These are phyloP conservation scores for Diaporthe amygdali DNA, from an alignment of 2,329 filamentous ascomycete species.

Conservation along the genomic window DNA sequence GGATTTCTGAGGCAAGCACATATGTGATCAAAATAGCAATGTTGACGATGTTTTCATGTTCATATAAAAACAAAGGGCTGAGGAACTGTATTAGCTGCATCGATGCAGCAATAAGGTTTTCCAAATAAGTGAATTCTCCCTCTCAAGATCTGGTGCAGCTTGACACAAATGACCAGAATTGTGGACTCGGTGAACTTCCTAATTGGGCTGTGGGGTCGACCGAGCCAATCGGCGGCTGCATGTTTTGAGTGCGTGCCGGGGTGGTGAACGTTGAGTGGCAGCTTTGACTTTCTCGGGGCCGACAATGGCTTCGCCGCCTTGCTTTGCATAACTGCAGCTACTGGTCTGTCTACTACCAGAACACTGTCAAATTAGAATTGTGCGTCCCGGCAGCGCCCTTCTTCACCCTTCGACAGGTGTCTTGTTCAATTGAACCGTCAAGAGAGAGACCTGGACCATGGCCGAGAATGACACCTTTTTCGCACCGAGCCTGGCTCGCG, in stretches of 20 bases:
- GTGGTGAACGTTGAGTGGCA: neutral
- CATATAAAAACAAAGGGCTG: too few relatives aligned
- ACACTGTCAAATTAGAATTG: neutral
- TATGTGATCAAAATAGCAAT: neutral
- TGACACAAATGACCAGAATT: neutral
- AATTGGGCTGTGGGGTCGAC: neutral
- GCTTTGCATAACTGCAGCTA: neutral
- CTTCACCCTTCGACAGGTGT: neutral
- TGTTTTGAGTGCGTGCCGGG: neutral
- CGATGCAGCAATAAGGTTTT: neutral
- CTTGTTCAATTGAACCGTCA: neutral
- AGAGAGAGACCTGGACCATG: neutral
- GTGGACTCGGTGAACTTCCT: neutral
- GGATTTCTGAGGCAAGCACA: neutral
- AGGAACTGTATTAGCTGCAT: neutral
- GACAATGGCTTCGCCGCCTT: neutral
- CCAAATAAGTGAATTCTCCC: neutral
- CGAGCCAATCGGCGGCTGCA: neutral
- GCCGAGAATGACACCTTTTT: neutral
- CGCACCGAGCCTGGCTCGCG: neutral
- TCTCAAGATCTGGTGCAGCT: neutral
- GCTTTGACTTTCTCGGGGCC: neutral
- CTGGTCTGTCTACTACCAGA: neutral
- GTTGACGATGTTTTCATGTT: neutral
- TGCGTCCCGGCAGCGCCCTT: too few relatives aligned